These are phyloP conservation scores for Paxillus rubicundulus DNA, from an alignment of 768 basidiomycete genomes.

Conservation along the genomic window DNA sequence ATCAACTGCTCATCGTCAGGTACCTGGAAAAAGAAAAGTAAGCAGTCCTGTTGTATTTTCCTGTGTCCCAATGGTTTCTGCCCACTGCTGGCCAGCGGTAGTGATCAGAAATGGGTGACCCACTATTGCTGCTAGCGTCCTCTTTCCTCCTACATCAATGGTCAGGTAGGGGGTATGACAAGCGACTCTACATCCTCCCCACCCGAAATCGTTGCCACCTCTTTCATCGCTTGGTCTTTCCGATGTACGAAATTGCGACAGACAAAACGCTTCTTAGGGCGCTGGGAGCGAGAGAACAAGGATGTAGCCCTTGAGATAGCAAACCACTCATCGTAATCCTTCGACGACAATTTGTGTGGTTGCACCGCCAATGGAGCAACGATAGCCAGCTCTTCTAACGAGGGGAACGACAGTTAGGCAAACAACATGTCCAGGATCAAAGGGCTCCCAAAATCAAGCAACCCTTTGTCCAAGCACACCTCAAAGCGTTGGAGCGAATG, in stretches of 20 bases:
- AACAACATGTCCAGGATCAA: slow-evolving; percentile 16
- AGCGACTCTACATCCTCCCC: not conserved
- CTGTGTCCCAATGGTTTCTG: not conserved
- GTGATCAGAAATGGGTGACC: not conserved
- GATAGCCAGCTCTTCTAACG: slow-evolving; percentile 15
- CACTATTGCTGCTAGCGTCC: not conserved
- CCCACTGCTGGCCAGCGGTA: not conserved
- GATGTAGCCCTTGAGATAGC: slow-evolving; percentile 8
- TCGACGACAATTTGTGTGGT: not conserved
- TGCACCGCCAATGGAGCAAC: not conserved
- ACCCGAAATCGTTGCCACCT: not conserved
- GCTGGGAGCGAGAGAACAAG: slow-evolving; percentile 14
- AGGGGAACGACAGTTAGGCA: slow-evolving; percentile 20
- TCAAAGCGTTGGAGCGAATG: slow-evolving; percentile 13
- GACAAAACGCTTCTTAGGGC: slow-evolving; percentile 3
- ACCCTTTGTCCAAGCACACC: slow-evolving; percentile 20
- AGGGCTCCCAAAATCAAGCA: slow-evolving; percentile 20
- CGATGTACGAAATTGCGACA: not conserved
- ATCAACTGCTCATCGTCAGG: no score
- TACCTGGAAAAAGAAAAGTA: no score
- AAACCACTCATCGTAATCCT: slow-evolving; percentile 14
- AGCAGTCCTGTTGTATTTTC: not conserved
- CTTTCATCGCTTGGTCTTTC: not conserved
- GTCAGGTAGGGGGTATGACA: not conserved
- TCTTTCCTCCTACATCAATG: not conserved